Evolutionary conservation across 192 early-diverging fungal genomes (phyloP), one percentile per base, ranked within the genome.

Genomic region (Piromyces sp.): DNA sequence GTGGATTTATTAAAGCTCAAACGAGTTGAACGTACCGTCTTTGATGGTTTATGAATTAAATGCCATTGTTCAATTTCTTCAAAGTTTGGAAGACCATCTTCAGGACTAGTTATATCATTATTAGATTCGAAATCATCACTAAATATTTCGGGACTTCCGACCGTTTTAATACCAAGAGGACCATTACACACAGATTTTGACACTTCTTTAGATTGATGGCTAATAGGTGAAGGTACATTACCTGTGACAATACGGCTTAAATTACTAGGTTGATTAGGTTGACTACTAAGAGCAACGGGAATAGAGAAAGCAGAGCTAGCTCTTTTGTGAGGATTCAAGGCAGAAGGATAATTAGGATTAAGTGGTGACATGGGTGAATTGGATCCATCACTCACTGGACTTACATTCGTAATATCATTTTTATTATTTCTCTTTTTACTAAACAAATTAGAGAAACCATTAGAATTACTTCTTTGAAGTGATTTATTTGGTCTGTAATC

Each of bases 21-120:
- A 16, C 89, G 85, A 29, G 90, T 87, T 16, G 88, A 81, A 30
- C 91, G 86, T 40, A 92, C 88, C 17, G 83, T 83, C 79, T 89
- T 89, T 17, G 91, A 84, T 28, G 90, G 89, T 29, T 83, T 84
- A 82, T 92, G 89, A 30, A 88, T 81, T 30, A 85, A 30, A 84
- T 92, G 91, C 89, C 90, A 91, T 36, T 84, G 85, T 79, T 89
- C 88, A 78, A 91, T 91, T 81, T 92, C 90, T 79, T 90, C 78
- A 30, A 86, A 84, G 15, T 84, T 83, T 22, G 83, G 80, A 84
- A 86, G 83, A 30, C 28, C 15, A 22, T 22, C 79, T 5, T 80
- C 38, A 22, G 42, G 42, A 22, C 42, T 51, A 51, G 17, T 22
- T 22, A 5, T 1, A 22, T 51, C 42, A 14, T 22, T 22, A 51